Evolutionary conservation across 345 rosid genomes (phyloP).

Genomic region (Eucalyptus curtisii): DNA sequence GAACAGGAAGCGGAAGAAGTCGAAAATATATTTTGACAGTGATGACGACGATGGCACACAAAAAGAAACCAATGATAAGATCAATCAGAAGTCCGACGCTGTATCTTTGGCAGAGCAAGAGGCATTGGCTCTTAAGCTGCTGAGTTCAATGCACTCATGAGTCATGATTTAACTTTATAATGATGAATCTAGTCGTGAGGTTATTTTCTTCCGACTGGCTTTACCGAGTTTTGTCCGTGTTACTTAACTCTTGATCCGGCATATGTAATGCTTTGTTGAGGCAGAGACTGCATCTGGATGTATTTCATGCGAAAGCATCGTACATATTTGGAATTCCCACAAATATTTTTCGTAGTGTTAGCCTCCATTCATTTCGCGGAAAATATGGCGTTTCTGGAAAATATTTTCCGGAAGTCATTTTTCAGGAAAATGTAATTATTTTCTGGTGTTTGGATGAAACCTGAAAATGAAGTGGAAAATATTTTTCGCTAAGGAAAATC

Average conservation of each 20-base stretch:
- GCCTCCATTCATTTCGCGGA: too few species aligned
- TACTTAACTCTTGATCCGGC: neutral
- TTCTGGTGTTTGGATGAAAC: too few species aligned
- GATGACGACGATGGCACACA: constrained; percentile 15
- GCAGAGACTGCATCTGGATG: neutral
- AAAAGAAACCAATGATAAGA: neutral
- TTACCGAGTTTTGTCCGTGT: neutral
- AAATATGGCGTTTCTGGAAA: too few species aligned
- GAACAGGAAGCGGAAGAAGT: constrained; percentile 22
- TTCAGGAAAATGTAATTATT: too few species aligned
- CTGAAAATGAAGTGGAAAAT: too few species aligned
- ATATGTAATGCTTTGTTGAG: neutral
- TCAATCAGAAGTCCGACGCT: constrained; percentile 23
- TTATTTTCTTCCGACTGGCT: neutral
- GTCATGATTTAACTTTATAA: neutral
- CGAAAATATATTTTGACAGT: constrained; percentile 38
- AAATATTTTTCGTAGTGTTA: neutral
- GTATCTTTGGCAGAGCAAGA: constrained; percentile 68
- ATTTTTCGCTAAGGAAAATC: too few species aligned
- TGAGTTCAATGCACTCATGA: constrained; percentile 40
- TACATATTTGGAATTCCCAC: neutral
- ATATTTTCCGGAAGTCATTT: too few species aligned
- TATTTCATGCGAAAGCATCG: neutral
- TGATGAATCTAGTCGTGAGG: neutral
- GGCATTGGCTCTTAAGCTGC: constrained; percentile 66